Evolutionary conservation across 2,329 filamentous ascomycete genomes (phyloP).

Genomic region (Emergomyces orientalis): DNA sequence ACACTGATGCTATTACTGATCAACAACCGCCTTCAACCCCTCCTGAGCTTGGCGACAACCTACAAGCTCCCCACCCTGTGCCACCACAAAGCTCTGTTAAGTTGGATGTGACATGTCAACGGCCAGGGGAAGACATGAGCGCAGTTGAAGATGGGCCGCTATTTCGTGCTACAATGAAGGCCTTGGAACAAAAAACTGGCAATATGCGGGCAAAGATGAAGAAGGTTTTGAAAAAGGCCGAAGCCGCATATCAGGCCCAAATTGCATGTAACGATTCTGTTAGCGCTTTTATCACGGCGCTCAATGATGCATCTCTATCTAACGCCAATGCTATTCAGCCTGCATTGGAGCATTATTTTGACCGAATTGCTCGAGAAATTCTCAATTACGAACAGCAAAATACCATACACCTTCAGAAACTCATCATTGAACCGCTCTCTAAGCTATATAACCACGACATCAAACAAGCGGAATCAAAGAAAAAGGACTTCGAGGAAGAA

Average conservation of each 20-base stretch:
- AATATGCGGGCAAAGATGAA: slow-evolving; percentile 94
- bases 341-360: slow-evolving; percentile 94
- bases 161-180: slow-evolving; percentile 94
- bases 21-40: slow-evolving; percentile 18
- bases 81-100: slow-evolving; percentile 47
- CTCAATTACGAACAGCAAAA: slow-evolving; percentile 79
- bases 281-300: slow-evolving; percentile 68
- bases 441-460: slow-evolving; percentile 93
- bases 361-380: slow-evolving; percentile 90
- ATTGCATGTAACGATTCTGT: slow-evolving; percentile 78
- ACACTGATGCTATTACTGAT: slow-evolving; percentile 48
- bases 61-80: slow-evolving; percentile 23
- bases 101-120: slow-evolving; percentile 77
- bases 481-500: slow-evolving; percentile 96
- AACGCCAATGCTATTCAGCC: slow-evolving; percentile 97
- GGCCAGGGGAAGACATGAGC: slow-evolving; percentile 75
- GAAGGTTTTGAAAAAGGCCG: slow-evolving; percentile 88
- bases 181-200: slow-evolving; percentile 89
- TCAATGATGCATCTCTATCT: slow-evolving; percentile 78
- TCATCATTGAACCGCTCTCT: slow-evolving; percentile 87
- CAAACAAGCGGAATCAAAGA: slow-evolving; percentile 94
- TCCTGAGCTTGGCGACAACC: slow-evolving; percentile 6
- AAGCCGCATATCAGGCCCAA: slow-evolving; percentile 73
- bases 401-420: slow-evolving; percentile 71
- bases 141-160: slow-evolving; percentile 85